These are phyloP conservation scores for Polyplosphaeria fusca DNA, from an alignment of 495 filamentous ascomycete species.

Conservation along the genomic window DNA sequence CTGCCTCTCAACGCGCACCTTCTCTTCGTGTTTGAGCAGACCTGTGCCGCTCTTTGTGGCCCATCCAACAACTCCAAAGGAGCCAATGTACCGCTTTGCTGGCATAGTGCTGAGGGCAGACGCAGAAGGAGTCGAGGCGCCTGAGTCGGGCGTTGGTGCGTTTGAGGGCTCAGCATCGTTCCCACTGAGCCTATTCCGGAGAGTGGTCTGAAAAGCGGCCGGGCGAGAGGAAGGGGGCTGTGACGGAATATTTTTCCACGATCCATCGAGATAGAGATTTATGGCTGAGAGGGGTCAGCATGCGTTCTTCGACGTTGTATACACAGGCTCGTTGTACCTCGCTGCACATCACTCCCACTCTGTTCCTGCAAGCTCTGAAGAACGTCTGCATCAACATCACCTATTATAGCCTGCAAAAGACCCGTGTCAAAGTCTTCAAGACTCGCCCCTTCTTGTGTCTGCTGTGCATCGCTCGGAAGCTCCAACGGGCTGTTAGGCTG, in stretches of 20 bases:
- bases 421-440: constrained; percentile 60
- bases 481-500: constrained; percentile 1
- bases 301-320: neutral
- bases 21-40: constrained; percentile 72
- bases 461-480: constrained; percentile 5
- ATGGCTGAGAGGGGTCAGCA: constrained; percentile 40
- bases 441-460: neutral
- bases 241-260: constrained; percentile 61
- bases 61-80: constrained; percentile 90
- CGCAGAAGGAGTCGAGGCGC: constrained; percentile 1
- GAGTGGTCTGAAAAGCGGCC: constrained; percentile 12
- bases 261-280: constrained; percentile 87
- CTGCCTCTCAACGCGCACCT: constrained; percentile 79
- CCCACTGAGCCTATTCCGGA: constrained; percentile 1
- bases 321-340: constrained; percentile 34
- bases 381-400: constrained; percentile 50
- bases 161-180: constrained; percentile 15
- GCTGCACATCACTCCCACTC: constrained; percentile 46
- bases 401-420: constrained; percentile 68
- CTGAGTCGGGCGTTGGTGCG: constrained; percentile 11
- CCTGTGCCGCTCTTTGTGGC: constrained; percentile 77
- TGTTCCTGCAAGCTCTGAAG: constrained; percentile 39
- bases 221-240: constrained; percentile 1
- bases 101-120: constrained; percentile 48
- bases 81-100: constrained; percentile 73